Evolutionary conservation across 306 rosid genomes (phyloP), one percentile per base, ranked within the genome.

Genomic region (Nissolia schottii): DNA sequence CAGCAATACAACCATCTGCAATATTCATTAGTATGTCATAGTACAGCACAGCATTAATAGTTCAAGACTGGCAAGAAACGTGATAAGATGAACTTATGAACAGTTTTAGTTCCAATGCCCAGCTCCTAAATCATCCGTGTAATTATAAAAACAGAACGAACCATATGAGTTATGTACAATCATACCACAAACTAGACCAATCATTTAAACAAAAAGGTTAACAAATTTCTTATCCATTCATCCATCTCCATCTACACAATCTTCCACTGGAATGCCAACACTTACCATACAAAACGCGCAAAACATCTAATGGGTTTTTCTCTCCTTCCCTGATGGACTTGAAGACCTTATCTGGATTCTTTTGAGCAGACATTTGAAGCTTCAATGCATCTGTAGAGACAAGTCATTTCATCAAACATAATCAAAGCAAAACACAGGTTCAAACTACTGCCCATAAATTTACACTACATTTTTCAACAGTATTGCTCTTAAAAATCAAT

Each of bases 1-100:
- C 98, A 71, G 98, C 96, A 64, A 93, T 79, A 50, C 87, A 82
- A 80, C 98, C 97, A 76, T 93, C 98, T 93, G 82, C 82, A 78
- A 87, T 60, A 82, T 85, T 65, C 65, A 78, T 74, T 53, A 43
- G 22, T n/a, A 69, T 14, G 34, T 5, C 40, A 62, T 8, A 19
- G 27, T 23, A n/a, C 35, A 31, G 22, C 16, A 70, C 60, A 71
- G 11, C 31, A 22, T 53, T 40, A 29, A 37, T 5, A 77, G 40
- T 45, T 43, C 20, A 59, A 61, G 51, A 56, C 62, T 57, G 9
- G 16, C 22, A 14, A 48, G n/a, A 45, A 43, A 24, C 4, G 27
- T 64, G 41, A 38, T 31, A 29, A 55, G 58, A 71, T 13, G 48
- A 81, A 67, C 32, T 9, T 22, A 51, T 24, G 27, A 32, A 23